These are phyloP conservation scores for Barnettozyma californica DNA, from an alignment of 805 yeast genomes.

Conservation along the genomic window DNA sequence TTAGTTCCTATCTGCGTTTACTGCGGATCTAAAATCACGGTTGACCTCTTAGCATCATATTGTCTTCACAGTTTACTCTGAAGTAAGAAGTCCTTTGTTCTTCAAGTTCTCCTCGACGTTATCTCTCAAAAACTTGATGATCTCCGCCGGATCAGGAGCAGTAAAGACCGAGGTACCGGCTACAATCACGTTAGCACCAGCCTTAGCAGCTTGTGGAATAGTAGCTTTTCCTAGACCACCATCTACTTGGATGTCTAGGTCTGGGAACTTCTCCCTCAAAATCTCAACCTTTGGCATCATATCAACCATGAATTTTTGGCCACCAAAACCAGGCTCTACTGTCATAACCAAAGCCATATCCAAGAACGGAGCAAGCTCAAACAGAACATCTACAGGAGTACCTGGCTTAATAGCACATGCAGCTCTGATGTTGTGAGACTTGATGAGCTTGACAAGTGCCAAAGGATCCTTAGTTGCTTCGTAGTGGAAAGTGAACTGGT, in stretches of 20 bases:
- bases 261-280: constrained; percentile 68
- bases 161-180: constrained; percentile 95
- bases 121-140: constrained; percentile 62
- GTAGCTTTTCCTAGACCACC: constrained; percentile 92
- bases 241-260: constrained; percentile 88
- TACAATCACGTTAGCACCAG: constrained; percentile 97
- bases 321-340: constrained; percentile 98
- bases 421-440: constrained; percentile 78
- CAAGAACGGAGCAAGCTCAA: constrained; percentile 65
- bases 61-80: neutral
- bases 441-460: constrained; percentile 70
- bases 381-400: constrained; percentile 79
- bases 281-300: constrained; percentile 94
- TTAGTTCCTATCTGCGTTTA: neutral
- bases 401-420: constrained; percentile 94
- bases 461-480: constrained; percentile 83
- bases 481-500: constrained; percentile 92
- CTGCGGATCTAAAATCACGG: neutral
- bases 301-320: constrained; percentile 89
- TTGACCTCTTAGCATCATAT: neutral
- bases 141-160: constrained; percentile 72
- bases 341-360: constrained; percentile 98
- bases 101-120: constrained; percentile 50
- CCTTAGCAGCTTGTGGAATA: constrained; percentile 82
- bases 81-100: constrained; percentile 34